Base-by-base conservation (phyloP, 108 stramenopile species). In the Cyclostephanos tholiformis region DNA sequence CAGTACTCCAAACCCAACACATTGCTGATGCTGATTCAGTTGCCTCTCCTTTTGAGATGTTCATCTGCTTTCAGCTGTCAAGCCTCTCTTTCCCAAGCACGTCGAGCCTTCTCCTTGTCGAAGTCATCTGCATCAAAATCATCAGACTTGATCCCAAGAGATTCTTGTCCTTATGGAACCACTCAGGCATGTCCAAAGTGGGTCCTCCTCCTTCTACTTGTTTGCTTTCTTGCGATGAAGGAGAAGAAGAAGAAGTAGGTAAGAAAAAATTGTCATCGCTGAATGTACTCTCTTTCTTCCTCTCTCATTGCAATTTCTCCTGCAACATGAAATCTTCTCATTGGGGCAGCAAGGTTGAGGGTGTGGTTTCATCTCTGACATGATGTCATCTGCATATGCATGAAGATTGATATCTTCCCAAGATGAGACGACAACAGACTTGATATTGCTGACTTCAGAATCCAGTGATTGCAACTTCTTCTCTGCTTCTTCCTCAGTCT, bases 401-500 rank as follows among this genome's bases (percentile, higher is more conserved):
- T 86, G 74, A 10, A 80, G 69, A 53, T 87, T 88, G 27, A 85
- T 72, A 57, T 84, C 64, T 20, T 38, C 20, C 20, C 72, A 58
- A 16, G 14, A 13, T 16, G 53, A 27, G 53, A 16, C 13, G 53
- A 26, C 14, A 12, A 41, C 36, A 6, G 59, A 55, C 27, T 38
- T 29, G 50, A 66, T 78, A 29, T 62, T 22, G 36, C 59, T 58
- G 10, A 32, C 63, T 6, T 63, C 61, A 5, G 61, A 41, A 51
- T 75, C 80, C 0, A 67, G 35, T 6, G 26, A n/a, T 29, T 88
- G 85, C 20, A 87, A 35, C 55, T 63, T 72, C 53, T 66, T 51
- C 39, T 83, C 72, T 68, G 80, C 62, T 57, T 88, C 84, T 65
- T 88, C 79, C 69, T 92, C 88, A 53, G 79, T 82, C 51, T 77